Percentiles rank a stretch among this genome's conserved stretches.
Conservation (phyloP, 441 rosid species). For the Theobroma grandiflorum region DNA sequence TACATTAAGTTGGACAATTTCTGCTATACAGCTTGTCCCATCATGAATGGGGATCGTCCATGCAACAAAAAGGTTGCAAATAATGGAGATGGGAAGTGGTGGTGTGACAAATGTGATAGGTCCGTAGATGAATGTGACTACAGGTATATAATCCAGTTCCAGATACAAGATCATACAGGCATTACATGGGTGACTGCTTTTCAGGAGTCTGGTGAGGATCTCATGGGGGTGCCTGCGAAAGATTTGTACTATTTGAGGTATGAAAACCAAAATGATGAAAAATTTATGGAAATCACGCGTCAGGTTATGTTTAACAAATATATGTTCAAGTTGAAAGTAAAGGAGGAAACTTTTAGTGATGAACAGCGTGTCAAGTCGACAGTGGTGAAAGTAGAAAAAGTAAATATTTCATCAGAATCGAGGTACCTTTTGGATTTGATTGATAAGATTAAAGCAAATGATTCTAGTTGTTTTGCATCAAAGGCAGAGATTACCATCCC, state of each 20-base stretch:
- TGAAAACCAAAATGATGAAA: slow-evolving; percentile 72
- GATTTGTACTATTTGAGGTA: slow-evolving; percentile 68
- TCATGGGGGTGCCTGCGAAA: slow-evolving; percentile 85
- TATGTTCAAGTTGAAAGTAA: slow-evolving; percentile 84
- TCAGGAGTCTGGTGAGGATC: slow-evolving; percentile 84
- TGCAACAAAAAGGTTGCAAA: slow-evolving; percentile 90
- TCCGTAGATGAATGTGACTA: slow-evolving; percentile 81
- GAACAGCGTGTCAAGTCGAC: slow-evolving; percentile 91
- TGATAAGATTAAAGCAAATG: slow-evolving; percentile 54
- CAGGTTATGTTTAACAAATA: slow-evolving; percentile 69
- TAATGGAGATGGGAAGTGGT: slow-evolving; percentile 93
- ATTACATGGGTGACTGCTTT: slow-evolving; percentile 91
- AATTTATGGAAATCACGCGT: slow-evolving; percentile 67
- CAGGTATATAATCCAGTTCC: slow-evolving; percentile 84
- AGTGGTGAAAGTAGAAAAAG: slow-evolving; percentile 76
- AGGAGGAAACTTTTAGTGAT: slow-evolving; percentile 87
- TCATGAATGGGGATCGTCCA: slow-evolving; percentile 73
- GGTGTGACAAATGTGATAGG: slow-evolving; percentile 81
- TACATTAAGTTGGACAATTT: slow-evolving; percentile 77
- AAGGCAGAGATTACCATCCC: slow-evolving; percentile 43
- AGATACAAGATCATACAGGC: slow-evolving; percentile 93
- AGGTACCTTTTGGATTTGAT: slow-evolving; percentile 67
- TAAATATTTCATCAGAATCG: slow-evolving; percentile 64
- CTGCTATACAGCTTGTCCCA: slow-evolving; percentile 96
- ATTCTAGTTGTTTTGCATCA: slow-evolving; percentile 33